A percentile compares a stretch with the other conserved stretches of the same genome.
Evolutionary conservation across 1,284 basidiomycete species (phyloP).

Genomic region (Heliocybe sulcata): DNA sequence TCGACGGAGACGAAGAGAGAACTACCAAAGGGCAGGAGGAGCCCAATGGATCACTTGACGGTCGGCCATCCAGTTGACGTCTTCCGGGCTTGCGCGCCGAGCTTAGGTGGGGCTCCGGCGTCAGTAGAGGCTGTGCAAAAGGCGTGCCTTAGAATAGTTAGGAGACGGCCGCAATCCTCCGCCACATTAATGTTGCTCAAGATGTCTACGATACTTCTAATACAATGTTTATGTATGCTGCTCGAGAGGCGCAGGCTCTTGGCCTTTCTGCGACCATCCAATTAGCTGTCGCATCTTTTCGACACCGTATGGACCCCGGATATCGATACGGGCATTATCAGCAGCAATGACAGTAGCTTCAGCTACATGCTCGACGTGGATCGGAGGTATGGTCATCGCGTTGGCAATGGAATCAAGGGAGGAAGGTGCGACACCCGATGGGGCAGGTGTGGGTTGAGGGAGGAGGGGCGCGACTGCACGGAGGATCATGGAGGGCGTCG

Average conservation of each 20-base stretch:
- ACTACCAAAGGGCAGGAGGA: neutral
- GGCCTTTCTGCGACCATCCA: slow-evolving; percentile 45
- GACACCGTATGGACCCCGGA: slow-evolving; percentile 73
- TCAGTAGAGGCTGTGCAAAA: neutral
- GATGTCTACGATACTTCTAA: neutral
- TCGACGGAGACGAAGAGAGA: neutral
- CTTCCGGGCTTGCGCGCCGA: neutral
- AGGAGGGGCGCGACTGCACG: slow-evolving; percentile 37
- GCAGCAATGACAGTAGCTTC: slow-evolving; percentile 66
- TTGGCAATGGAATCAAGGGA: slow-evolving; percentile 66
- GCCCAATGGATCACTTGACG: neutral
- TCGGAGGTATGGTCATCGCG: slow-evolving; percentile 75
- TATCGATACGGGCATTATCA: slow-evolving; percentile 28
- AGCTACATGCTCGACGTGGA: slow-evolving; percentile 95
- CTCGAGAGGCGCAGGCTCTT: neutral
- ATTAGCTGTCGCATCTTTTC: slow-evolving; percentile 68
- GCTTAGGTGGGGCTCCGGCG: neutral
- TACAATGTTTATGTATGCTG: neutral
- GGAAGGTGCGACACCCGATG: slow-evolving; percentile 28
- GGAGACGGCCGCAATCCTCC: neutral
- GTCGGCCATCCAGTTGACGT: neutral
- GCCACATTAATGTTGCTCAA: neutral
- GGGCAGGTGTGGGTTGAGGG: slow-evolving; percentile 18
- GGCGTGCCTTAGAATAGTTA: neutral
- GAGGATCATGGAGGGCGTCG: slow-evolving; percentile 56